phyloP scores from a whole-genome alignment of 805 yeast species.

The Metschnikowia dekortorum region DNA sequence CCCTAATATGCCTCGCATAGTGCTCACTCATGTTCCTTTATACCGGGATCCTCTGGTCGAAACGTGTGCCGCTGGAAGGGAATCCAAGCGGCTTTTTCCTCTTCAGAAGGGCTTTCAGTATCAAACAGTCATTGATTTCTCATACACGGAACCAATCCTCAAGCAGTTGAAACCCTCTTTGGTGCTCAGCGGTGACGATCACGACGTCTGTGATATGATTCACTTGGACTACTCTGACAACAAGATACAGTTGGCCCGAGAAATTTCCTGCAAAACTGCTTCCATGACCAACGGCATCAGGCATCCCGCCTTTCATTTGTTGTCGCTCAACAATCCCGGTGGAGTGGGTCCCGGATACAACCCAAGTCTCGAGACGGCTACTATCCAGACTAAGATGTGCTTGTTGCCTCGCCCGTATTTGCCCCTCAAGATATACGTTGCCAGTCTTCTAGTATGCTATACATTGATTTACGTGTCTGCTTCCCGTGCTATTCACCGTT shows the following conservation, averaged over 20 bases:
- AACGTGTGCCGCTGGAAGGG: slow-evolving; percentile 74
- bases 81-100: slow-evolving; percentile 61
- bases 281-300: slow-evolving; percentile 91
- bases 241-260: slow-evolving; percentile 44
- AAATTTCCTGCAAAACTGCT: slow-evolving; percentile 81
- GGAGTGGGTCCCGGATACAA: slow-evolving; percentile 6
- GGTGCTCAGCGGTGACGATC: slow-evolving; percentile 92
- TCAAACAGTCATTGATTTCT: slow-evolving; percentile 77
- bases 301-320: slow-evolving; percentile 80
- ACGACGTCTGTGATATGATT: slow-evolving; percentile 81
- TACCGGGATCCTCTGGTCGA: slow-evolving; percentile 61
- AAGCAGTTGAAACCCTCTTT: slow-evolving; percentile 57
- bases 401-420: slow-evolving; percentile 53
- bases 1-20: slow-evolving; percentile 51
- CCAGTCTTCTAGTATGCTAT: slow-evolving; percentile 9
- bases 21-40: slow-evolving; percentile 86
- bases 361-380: slow-evolving; percentile 6
- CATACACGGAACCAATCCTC: slow-evolving; percentile 56
- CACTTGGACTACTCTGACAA: slow-evolving; percentile 40
- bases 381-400: slow-evolving; percentile 46
- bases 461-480: slow-evolving; percentile 10
- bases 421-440: slow-evolving; percentile 15
- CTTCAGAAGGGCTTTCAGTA: slow-evolving; percentile 75
- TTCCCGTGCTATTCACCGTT: neutral
- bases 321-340: slow-evolving; percentile 57